A percentile compares a stretch with the other conserved stretches of the same genome.
Evolutionary conservation across 345 rosid genomes (phyloP).

Genomic region (Melastoma malabathricum): DNA sequence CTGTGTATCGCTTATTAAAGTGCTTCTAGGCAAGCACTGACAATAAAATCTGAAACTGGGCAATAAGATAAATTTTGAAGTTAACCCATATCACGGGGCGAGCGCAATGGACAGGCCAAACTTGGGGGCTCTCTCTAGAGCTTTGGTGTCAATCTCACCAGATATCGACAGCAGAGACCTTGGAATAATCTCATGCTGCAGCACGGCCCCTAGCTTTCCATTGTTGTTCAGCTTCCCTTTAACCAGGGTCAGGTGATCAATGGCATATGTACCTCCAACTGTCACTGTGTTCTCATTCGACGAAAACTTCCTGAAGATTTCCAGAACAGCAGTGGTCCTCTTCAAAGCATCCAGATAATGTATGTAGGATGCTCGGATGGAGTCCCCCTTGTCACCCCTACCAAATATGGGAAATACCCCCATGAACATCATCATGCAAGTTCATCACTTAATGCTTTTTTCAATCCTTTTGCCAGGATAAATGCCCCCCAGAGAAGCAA

Average conservation of each 20-base stretch:
- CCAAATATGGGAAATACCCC: background rate
- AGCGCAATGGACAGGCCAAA: slow-evolving; percentile 73
- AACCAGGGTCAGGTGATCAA: slow-evolving; percentile 59
- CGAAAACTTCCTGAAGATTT: slow-evolving; percentile 65
- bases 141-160: slow-evolving; percentile 75
- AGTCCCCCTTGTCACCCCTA: slow-evolving; percentile 92
- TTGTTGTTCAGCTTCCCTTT: slow-evolving; percentile 80
- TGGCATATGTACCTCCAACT: slow-evolving; percentile 59
- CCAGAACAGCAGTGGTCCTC: slow-evolving; percentile 63
- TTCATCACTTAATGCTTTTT: too few relatives aligned
- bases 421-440: too few relatives aligned
- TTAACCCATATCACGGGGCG: slow-evolving; percentile 33
- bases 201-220: slow-evolving; percentile 72
- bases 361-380: slow-evolving; percentile 58
- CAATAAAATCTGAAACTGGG: too few relatives aligned
- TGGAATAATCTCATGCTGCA: slow-evolving; percentile 81
- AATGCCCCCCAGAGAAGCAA: too few relatives aligned
- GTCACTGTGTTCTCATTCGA: slow-evolving; percentile 81
- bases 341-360: slow-evolving; percentile 54
- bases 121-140: slow-evolving; percentile 66
- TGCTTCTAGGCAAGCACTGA: too few relatives aligned
- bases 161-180: slow-evolving; percentile 65
- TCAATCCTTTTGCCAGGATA: too few relatives aligned
- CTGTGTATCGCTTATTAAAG: too few relatives aligned
- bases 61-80: too few relatives aligned